These are phyloP conservation scores for Plasmodium adleri DNA, from an alignment of 169 alveolate genomes.

Conservation along the genomic window DNA sequence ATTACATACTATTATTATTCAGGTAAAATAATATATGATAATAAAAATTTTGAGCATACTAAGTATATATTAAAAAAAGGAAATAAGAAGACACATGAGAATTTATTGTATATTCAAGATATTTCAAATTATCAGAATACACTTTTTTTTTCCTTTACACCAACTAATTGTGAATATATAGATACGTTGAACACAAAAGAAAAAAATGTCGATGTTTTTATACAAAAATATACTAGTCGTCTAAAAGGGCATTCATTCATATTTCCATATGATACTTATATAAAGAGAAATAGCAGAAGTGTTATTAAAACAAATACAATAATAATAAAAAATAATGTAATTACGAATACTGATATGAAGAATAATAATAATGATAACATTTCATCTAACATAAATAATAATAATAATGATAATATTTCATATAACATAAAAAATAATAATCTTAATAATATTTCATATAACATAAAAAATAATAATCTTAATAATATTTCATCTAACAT, in stretches of 20 bases:
- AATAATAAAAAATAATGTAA: no score
- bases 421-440: no score
- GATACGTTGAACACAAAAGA: not conserved
- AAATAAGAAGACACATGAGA: conserved; percentile 5
- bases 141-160: conserved; percentile 15
- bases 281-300: no score
- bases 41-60: not conserved
- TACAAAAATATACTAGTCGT: conserved; percentile 9
- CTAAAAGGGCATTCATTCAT: not conserved
- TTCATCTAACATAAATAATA: no score
- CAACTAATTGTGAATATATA: conserved; percentile 2
- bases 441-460: no score
- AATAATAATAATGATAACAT: no score
- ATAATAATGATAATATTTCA: no score
- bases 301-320: no score
- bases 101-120: conserved; percentile 22
- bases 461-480: no score
- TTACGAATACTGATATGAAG: no score
- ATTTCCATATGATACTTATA: not conserved
- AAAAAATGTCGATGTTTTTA: not conserved
- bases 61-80: conserved; percentile 37
- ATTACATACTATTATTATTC: not conserved
- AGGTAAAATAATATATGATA: conserved; percentile 38
- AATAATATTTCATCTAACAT: no score
- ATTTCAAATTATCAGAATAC: not conserved